A percentile compares a stretch with the other conserved stretches of the same genome.
phyloP scores from a whole-genome alignment of 2,329 filamentous ascomycete species.

The Rutstroemia sp. region DNA sequence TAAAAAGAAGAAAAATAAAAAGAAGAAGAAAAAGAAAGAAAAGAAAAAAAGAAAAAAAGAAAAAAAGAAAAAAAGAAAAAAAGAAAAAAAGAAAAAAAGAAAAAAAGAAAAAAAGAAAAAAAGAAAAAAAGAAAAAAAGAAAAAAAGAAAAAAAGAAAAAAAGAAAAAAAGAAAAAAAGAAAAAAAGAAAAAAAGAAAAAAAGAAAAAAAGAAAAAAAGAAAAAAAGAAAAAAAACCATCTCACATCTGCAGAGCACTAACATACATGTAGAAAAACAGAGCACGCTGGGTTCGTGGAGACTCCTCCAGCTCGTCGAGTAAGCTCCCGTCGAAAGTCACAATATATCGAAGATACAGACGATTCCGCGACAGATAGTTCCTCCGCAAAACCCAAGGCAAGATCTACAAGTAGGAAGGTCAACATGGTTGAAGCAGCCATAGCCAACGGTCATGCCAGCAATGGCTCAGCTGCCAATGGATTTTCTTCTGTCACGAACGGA shows the following conservation, averaged over 20 bases:
- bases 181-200: no score
- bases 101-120: no score
- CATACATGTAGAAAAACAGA: slow-evolving; percentile 38
- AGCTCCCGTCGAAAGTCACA: slow-evolving; percentile 34
- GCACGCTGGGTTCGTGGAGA: slow-evolving; percentile 44
- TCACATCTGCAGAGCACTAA: slow-evolving; percentile 4
- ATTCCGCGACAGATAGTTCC: slow-evolving; percentile 28
- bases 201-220: no score
- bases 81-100: no score
- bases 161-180: no score
- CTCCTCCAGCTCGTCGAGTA: slow-evolving; percentile 36
- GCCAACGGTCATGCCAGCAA: slow-evolving; percentile 16
- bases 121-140: no score
- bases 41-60: no score
- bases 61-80: no score
- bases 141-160: no score
- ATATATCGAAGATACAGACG: slow-evolving; percentile 27
- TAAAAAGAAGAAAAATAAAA: no score
- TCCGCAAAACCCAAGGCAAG: slow-evolving; percentile 10
- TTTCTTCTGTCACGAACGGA: slow-evolving; percentile 8
- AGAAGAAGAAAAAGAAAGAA: no score
- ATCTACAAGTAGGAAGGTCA: slow-evolving; percentile 18
- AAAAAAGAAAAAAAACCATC: no score
- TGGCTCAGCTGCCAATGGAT: slow-evolving; percentile 9
- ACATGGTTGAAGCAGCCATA: slow-evolving; percentile 19